phyloP scores from a whole-genome alignment of 495 filamentous ascomycete genomes.

The Penicillium alfredii region DNA sequence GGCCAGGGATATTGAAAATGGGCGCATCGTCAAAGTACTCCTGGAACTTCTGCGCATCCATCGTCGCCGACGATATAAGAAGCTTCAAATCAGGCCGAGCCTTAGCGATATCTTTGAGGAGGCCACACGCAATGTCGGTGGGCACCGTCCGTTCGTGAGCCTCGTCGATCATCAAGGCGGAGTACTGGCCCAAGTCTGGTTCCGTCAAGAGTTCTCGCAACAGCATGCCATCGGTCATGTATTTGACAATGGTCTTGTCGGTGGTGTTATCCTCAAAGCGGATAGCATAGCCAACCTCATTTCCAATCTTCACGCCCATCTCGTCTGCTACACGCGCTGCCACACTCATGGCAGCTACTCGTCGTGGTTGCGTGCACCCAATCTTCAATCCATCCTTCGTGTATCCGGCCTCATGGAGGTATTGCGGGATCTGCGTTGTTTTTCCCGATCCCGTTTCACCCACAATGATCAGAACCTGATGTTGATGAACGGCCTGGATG shows the following conservation, averaged over 20 bases:
- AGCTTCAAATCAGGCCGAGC: conserved; percentile 84
- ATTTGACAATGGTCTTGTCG: conserved; percentile 90
- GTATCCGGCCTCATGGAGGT: conserved; percentile 81
- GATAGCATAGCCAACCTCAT: conserved; percentile 92
- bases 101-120: conserved; percentile 88
- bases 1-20: conserved; percentile 93
- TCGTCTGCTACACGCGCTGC: conserved; percentile 93
- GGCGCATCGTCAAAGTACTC: conserved; percentile 91
- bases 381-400: conserved; percentile 61
- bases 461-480: conserved; percentile 80
- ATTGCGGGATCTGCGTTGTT: conserved; percentile 85
- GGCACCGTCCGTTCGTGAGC: conserved; percentile 90
- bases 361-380: conserved; percentile 69
- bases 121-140: conserved; percentile 85
- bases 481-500: conserved; percentile 68
- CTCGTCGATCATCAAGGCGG: conserved; percentile 93
- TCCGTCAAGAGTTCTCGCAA: conserved; percentile 87
- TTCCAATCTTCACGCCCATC: conserved; percentile 83
- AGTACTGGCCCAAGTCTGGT: conserved; percentile 78
- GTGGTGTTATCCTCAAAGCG: conserved; percentile 92
- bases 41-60: conserved; percentile 91
- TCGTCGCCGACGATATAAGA: conserved; percentile 89
- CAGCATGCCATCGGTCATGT: conserved; percentile 98
- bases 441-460: conserved; percentile 88
- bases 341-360: conserved; percentile 95